Evolutionary conservation across 2,329 filamentous ascomycete genomes (phyloP).

Genomic region (Phialophora expanda): DNA sequence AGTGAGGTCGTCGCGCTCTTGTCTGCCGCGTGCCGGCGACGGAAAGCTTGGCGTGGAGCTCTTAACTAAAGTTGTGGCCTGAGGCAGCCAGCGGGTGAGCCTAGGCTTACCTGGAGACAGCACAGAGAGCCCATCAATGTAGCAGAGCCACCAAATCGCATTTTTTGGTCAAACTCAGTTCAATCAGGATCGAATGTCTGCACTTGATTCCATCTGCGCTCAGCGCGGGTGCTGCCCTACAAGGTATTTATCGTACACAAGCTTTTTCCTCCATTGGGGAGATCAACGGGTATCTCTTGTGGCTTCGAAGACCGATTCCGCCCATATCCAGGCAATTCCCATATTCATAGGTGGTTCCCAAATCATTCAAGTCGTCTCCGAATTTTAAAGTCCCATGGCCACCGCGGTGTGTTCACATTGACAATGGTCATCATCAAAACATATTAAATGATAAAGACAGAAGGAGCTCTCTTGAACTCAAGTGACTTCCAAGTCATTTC

Average conservation of each 20-base stretch:
- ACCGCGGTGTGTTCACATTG: conserved; percentile 7
- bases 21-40: conserved; percentile 4
- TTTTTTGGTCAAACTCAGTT: not conserved
- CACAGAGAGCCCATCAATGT: not conserved
- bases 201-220: conserved; percentile 28
- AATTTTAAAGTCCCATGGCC: conserved; percentile 23
- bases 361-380: conserved; percentile 11
- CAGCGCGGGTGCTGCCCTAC: conserved; percentile 28
- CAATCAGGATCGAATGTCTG: conserved; percentile 8
- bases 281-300: conserved; percentile 26
- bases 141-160: not conserved
- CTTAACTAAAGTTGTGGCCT: conserved; percentile 10
- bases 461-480: conserved; percentile 10
- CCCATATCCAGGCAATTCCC: conserved; percentile 5
- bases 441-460: conserved; percentile 6
- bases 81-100: not conserved
- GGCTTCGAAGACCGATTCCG: conserved; percentile 4
- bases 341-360: conserved; percentile 6
- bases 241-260: conserved; percentile 30
- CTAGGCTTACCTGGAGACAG: conserved; percentile 1
- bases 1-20: conserved; percentile 7
- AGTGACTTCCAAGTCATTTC: conserved; percentile 1
- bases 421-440: not conserved
- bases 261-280: conserved; percentile 30
- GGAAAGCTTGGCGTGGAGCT: conserved; percentile 18